Evolutionary conservation across 768 basidiomycete species (phyloP).

Genomic region (Mycena latifolia): DNA sequence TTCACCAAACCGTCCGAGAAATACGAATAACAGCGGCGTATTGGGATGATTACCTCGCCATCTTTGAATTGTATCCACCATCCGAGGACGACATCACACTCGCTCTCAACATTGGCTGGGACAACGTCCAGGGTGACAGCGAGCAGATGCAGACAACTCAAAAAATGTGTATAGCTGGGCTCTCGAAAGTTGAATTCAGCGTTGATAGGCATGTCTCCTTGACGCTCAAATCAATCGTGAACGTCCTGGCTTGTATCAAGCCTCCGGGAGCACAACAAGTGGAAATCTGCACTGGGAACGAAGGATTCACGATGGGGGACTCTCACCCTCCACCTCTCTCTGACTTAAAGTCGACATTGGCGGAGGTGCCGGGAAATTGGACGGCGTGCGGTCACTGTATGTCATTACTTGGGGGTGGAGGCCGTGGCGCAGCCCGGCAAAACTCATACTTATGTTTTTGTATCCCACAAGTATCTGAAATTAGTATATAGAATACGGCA

Average conservation of each 20-base stretch:
- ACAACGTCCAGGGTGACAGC: neutral
- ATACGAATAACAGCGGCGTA: neutral
- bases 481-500: too few relatives aligned
- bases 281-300: neutral
- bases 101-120: too few relatives aligned
- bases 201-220: neutral
- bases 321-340: neutral
- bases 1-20: neutral
- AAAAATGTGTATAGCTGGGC: slow-evolving; percentile 4
- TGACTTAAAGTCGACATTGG: neutral
- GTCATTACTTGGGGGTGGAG: too few relatives aligned
- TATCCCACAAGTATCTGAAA: too few relatives aligned
- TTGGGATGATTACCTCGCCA: neutral
- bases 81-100: slow-evolving; percentile 4
- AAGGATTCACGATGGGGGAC: neutral
- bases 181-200: slow-evolving; percentile 7
- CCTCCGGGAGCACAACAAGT: neutral
- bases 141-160: too few relatives aligned
- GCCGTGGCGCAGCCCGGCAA: too few relatives aligned
- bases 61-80: slow-evolving; percentile 1
- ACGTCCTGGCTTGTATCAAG: slow-evolving; percentile 3
- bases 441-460: too few relatives aligned
- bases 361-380: neutral
- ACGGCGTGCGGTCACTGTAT: neutral
- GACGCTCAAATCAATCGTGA: neutral